Evolutionary conservation across 352 stramenopile species (phyloP).

Genomic region (Peronospora belbahrii): DNA sequence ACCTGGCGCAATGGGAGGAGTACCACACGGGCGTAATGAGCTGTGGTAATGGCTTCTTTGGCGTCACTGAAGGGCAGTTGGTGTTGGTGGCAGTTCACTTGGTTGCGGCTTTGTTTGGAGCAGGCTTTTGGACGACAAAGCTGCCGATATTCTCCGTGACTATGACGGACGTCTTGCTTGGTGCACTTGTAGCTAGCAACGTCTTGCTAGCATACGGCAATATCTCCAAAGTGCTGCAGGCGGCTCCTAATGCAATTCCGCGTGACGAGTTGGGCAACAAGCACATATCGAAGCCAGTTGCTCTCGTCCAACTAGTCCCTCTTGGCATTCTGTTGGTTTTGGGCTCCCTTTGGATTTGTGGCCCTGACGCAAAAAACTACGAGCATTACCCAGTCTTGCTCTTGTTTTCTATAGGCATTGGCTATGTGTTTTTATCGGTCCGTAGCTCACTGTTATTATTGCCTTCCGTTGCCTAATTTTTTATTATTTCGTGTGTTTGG

Average conservation of each 20-base stretch:
- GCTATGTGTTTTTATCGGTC: conserved; percentile 83
- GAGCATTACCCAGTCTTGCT: conserved; percentile 63
- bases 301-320: conserved; percentile 68
- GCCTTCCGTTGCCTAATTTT: too few relatives aligned
- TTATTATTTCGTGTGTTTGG: conserved; percentile 4
- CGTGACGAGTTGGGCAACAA: conserved; percentile 74
- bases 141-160: conserved; percentile 29
- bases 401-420: conserved; percentile 72
- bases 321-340: conserved; percentile 48
- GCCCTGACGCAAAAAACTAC: conserved; percentile 59
- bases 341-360: conserved; percentile 67
- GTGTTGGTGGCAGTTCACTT: conserved; percentile 66
- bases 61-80: conserved; percentile 80
- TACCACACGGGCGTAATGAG: conserved; percentile 87
- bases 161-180: conserved; percentile 50
- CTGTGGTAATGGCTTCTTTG: conserved; percentile 78
- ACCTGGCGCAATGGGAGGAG: conserved; percentile 84
- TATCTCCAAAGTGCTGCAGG: conserved; percentile 60
- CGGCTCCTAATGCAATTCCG: conserved; percentile 44
- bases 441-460: too few relatives aligned
- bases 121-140: conserved; percentile 43
- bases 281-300: conserved; percentile 72
- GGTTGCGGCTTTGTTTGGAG: conserved; percentile 43
- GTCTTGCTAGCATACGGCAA: conserved; percentile 70
- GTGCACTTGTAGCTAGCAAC: conserved; percentile 60